Evolutionary conservation across 345 rosid species (phyloP).

Genomic region (Kernera saxatilis): DNA sequence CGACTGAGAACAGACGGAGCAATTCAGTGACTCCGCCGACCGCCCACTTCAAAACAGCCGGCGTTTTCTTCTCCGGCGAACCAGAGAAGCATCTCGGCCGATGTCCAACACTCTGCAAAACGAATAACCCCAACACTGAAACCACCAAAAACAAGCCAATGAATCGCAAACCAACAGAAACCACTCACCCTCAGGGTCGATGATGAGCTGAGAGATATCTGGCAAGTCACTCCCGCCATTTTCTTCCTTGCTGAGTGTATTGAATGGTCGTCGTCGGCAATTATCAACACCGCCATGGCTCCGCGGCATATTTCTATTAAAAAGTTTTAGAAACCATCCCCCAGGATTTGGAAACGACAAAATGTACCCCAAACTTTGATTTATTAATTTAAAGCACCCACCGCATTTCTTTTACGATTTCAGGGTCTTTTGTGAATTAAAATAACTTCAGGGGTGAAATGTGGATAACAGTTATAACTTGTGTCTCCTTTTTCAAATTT

Average conservation of each 20-base stretch:
- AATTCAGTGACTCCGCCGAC: slow-evolving; percentile 81
- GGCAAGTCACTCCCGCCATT: slow-evolving; percentile 31
- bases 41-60: slow-evolving; percentile 47
- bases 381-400: neutral
- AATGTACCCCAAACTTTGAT: neutral
- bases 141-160: neutral
- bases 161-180: neutral
- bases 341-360: neutral
- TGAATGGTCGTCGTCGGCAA: neutral
- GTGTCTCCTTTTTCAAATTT: neutral
- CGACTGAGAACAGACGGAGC: slow-evolving; percentile 49
- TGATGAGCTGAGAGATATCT: neutral
- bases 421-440: neutral
- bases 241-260: neutral
- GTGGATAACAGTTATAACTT: neutral
- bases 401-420: neutral
- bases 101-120: slow-evolving; percentile 30
- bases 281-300: neutral
- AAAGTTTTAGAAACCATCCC: neutral
- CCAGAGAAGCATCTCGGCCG: slow-evolving; percentile 46
- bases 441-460: neutral
- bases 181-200: slow-evolving; percentile 4
- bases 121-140: neutral
- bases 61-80: slow-evolving; percentile 35
- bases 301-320: neutral